Base-by-base conservation (phyloP, 352 stramenopile genomes). In the Phytophthora litchii region DNA sequence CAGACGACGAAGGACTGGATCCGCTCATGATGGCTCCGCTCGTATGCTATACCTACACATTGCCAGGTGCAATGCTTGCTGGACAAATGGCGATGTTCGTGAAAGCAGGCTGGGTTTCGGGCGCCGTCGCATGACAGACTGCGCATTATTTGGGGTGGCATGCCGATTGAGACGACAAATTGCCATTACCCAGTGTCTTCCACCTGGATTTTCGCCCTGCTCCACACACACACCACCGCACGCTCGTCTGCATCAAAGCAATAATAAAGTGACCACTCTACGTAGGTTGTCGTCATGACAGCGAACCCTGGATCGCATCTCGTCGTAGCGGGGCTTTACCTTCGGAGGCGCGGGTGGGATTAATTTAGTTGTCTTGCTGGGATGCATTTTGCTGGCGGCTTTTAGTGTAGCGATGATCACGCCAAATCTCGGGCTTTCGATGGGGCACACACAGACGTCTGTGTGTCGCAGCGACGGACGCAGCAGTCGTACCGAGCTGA, bases 131-230 rank as follows among this genome's bases (percentile, higher is more conserved):
- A 57, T 38, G 17, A 56, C 48, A 45, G 48, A 11, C 19, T 37
- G 36, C 21, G 10, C n/a, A 7, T 34, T 34, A 34, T 34, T 34
- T 34, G 29, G 7, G 29, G 29, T 34, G 29, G 10, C 29, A 13
- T 7, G 16, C 14, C 3, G 2, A 11, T 23, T 21, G 36, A 8
- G 36, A 14, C 16, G n/a, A 14, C 36, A 23, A 34, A 5, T 36
- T 35, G 38, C 21, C 17, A 27, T 27, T 27, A 9, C 3, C 27
- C 20, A 52, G 4, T 17, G 37, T 20, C 12, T 2, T 13, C 6
- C 20, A 32, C 21, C 50, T 67, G 58, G 58, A 67, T 67, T 67
- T 43, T 62, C 58, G 58, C 25, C 51, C 51, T 67, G 50, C 58
- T 67, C 42, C 58, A 20, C 51, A 67, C 58, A 29, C 51, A 67